Evolutionary conservation across 805 yeast species (phyloP).

Genomic region (Ogataea pini): DNA sequence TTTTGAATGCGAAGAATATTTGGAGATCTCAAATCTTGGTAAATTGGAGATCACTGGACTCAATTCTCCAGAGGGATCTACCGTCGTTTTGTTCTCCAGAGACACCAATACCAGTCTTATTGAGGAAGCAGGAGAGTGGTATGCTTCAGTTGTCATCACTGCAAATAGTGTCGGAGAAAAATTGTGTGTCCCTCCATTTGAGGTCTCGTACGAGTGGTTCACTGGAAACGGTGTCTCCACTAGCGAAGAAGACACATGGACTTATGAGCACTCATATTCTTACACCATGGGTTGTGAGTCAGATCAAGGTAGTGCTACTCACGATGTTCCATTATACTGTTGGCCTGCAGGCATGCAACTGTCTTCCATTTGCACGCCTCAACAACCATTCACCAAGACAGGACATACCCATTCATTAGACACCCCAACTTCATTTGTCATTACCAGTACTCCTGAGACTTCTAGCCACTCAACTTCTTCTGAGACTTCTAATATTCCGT

Average conservation of each 20-base stretch:
- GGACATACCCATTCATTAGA: background rate
- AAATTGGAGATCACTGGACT: background rate
- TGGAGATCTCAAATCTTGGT: background rate
- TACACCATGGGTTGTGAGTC: background rate
- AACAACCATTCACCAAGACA: background rate
- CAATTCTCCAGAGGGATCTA: background rate
- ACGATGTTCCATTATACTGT: background rate
- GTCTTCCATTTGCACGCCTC: background rate
- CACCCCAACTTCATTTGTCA: background rate
- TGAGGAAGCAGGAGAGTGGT: background rate
- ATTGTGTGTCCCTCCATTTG: background rate
- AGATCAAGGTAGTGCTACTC: background rate
- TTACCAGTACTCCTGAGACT: background rate
- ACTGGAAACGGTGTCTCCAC: background rate
- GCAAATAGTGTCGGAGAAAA: background rate
- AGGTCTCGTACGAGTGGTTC: background rate
- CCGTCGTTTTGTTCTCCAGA: background rate
- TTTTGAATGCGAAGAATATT: background rate
- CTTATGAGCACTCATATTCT: background rate
- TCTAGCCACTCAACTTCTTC: background rate
- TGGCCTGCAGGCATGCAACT: background rate
- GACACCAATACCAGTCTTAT: background rate
- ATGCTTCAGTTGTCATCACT: background rate
- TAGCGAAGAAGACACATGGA: background rate
- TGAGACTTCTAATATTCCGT: background rate